Base-by-base conservation (phyloP, 2,329 filamentous ascomycete species). In the Dactylellina cionopaga region DNA sequence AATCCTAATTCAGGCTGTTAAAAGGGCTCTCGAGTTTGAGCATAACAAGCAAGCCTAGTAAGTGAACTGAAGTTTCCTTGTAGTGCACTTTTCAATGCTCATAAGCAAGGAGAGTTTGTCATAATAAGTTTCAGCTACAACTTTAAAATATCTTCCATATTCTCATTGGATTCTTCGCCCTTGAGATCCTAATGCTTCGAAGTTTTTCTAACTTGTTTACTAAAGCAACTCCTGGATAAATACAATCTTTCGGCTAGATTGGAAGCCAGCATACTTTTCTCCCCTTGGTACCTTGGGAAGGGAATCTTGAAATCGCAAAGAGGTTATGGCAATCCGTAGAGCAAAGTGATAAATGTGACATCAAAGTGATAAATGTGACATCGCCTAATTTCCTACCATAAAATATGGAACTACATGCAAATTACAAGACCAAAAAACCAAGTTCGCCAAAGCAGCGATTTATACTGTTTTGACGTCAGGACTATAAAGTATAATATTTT, bases 261-360 rank as follows among this genome's bases (percentile, higher is more conserved):
- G 22, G 33, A 25, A 17, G 47, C 47, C 22, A 52, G 47, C 31
- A 29, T 52, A 5, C 46, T 49, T 31, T 49, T 27, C 33, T 2
- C 47, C 3, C 47, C 47, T n/a, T n/a, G n/a, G n/a, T n/a, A n/a
- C n/a, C n/a, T 4, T 24, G 47, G 3, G 19, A 35, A 35, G 47
- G 47, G 5, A 52, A 52, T 35, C 47, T 52, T 19, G 47, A 52
- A 24, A 52, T 52, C 9, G 47, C 47, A 52, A 52, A 52, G 24
- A 52, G 27, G 33, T 35, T 52, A 35, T 52, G 47, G 47, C 47
- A 52, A 17, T 33, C n/a, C 27, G 47, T 35, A 3, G 47, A 52
- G 19, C 47, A 52, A 13, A 27, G 47, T 25, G 43, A 47, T 13
- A 47, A 47, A 27, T 47, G 43, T 47, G n/a, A n/a, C n/a, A n/a